Conservation (phyloP, 176 grass and related monocot genomes). For the Zoysia pacifica region DNA sequence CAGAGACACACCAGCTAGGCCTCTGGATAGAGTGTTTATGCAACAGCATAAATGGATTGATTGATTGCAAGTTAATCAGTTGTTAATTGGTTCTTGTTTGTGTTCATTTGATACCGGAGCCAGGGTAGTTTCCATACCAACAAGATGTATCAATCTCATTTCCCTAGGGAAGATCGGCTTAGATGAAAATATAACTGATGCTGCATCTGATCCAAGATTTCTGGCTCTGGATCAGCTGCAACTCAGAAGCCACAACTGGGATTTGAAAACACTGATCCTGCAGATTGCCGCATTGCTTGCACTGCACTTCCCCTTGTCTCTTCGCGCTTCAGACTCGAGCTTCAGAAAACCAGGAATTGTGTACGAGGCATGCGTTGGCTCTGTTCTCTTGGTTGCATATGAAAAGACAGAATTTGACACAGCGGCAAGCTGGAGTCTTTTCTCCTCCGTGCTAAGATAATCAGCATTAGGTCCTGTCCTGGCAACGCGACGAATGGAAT, state of each 20-base stretch:
- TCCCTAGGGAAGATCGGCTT: too few relatives aligned
- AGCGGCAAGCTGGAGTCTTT: conserved; percentile 12
- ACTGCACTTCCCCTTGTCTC: conserved; percentile 20
- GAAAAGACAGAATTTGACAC: conserved; percentile 44
- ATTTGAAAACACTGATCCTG: conserved; percentile 18
- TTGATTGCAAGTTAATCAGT: conserved; percentile 11
- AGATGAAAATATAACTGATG: not conserved
- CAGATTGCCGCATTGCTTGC: not conserved
- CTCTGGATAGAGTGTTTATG: conserved; percentile 27
- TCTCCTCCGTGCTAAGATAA: conserved; percentile 14
- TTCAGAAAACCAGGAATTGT: conserved; percentile 36
- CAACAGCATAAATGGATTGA: not conserved
- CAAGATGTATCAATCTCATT: not conserved
- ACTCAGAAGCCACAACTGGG: not conserved
- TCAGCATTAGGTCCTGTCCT: not conserved
- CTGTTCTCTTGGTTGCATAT: conserved; percentile 43
- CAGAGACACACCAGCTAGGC: conserved; percentile 28
- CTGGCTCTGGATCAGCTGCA: not conserved
- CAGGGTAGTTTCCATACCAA: not conserved
- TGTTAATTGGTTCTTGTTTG: not conserved
- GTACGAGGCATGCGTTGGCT: conserved; percentile 37
- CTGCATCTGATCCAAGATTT: conserved; percentile 17
- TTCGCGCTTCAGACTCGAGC: conserved; percentile 1
- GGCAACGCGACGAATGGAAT: conserved; percentile 27
- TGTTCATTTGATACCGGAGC: not conserved